A percentile compares a stretch with the other conserved stretches of the same genome.
phyloP scores from a whole-genome alignment of 176 grass and related monocot genomes.

The Avena sativa region DNA sequence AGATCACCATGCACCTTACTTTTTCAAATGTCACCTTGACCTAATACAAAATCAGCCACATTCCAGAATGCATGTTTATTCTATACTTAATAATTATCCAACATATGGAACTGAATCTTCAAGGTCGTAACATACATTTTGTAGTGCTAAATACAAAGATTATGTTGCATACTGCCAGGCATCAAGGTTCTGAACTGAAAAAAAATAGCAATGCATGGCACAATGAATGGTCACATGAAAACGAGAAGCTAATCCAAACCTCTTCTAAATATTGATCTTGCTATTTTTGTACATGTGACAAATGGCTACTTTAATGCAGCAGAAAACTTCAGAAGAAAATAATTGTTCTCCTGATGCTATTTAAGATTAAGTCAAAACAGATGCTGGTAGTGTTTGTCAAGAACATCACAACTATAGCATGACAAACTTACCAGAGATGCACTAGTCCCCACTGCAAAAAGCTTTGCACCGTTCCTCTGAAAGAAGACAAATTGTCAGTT shows the following conservation, averaged over 20 bases:
- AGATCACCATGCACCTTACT: background rate
- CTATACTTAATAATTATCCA: slow-evolving; percentile 2
- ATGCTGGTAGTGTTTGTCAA: background rate
- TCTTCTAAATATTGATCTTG: background rate
- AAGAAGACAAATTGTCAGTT: slow-evolving; percentile 44
- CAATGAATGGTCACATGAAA: background rate
- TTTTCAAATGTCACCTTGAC: background rate
- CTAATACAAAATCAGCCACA: slow-evolving; percentile 28
- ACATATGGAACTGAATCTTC: slow-evolving; percentile 22
- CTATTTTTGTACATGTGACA: background rate
- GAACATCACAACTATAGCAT: slow-evolving; percentile 23
- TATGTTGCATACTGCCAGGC: background rate
- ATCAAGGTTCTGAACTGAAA: slow-evolving; percentile 19
- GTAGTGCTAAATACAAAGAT: background rate
- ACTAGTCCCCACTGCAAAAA: slow-evolving; percentile 89
- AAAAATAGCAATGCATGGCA: slow-evolving; percentile 4
- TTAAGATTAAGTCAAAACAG: slow-evolving; percentile 27
- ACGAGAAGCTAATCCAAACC: background rate
- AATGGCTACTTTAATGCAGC: slow-evolving; percentile 1
- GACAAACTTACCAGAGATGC: slow-evolving; percentile 83
- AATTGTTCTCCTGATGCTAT: background rate
- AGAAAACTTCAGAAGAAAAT: slow-evolving; percentile 18
- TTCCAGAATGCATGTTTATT: background rate
- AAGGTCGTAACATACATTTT: slow-evolving; percentile 34
- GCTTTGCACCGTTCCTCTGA: slow-evolving; percentile 93